Percentiles rank a stretch among this genome's conserved stretches.
These are phyloP conservation scores for Rhodotorula sp. DNA, from an alignment of 1,284 basidiomycete species.

Conservation along the genomic window DNA sequence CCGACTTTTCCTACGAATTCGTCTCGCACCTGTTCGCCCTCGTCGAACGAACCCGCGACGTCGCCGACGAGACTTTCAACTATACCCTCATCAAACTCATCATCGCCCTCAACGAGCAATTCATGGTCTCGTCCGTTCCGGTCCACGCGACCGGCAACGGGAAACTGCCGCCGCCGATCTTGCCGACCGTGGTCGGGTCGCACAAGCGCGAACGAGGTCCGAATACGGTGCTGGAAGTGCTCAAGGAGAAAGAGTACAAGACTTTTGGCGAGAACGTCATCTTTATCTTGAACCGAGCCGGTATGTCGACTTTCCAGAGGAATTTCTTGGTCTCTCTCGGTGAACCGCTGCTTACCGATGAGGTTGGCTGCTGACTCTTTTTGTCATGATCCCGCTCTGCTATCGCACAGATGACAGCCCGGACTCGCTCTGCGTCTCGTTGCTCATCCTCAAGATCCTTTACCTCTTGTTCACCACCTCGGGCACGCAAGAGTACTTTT, in stretches of 20 bases:
- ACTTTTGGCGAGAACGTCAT: constrained; percentile 98
- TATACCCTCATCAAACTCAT: constrained; percentile 91
- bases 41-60: constrained; percentile 84
- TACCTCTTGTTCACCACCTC: constrained; percentile 93
- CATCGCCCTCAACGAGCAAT: constrained; percentile 93
- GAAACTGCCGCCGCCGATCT: constrained; percentile 27
- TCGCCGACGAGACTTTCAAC: constrained; percentile 88
- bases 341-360: not conserved
- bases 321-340: not conserved
- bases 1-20: constrained; percentile 75
- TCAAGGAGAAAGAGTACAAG: constrained; percentile 80
- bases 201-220: constrained; percentile 26
- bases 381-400: too few species aligned
- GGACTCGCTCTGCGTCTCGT: constrained; percentile 91
- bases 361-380: too few species aligned
- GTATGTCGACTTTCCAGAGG: constrained; percentile 55
- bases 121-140: constrained; percentile 72
- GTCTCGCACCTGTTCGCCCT: constrained; percentile 89
- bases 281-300: constrained; percentile 94
- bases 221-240: constrained; percentile 79
- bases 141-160: constrained; percentile 2
- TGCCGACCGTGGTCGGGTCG: constrained; percentile 18
- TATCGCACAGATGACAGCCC: constrained; percentile 65
- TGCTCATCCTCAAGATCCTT: constrained; percentile 90
- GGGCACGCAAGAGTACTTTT: constrained; percentile 93